Conservation (phyloP, 2,329 filamentous ascomycete genomes). For the Cephalotrichum gorgonifer region DNA sequence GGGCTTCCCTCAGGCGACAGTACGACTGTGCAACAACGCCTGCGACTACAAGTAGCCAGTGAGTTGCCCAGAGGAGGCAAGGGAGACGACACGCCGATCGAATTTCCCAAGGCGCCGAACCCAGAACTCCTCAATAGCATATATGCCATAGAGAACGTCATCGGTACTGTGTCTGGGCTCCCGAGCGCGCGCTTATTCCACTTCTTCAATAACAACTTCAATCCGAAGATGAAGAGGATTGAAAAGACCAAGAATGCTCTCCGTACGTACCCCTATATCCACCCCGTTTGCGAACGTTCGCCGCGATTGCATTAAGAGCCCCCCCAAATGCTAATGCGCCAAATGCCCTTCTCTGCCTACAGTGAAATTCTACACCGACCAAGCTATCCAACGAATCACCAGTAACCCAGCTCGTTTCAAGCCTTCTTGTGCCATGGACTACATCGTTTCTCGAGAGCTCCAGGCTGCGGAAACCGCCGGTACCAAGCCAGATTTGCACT, state of each 20-base stretch:
- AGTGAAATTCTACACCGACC: no score
- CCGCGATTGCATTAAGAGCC: no score
- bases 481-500: slow-evolving; percentile 17
- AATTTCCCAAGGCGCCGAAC: background rate
- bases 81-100: background rate
- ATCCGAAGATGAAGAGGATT: background rate
- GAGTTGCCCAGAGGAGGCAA: background rate
- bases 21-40: background rate
- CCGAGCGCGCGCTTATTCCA: background rate
- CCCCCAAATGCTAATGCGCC: no score
- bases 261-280: background rate
- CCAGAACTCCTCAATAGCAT: background rate
- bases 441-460: slow-evolving; percentile 20
- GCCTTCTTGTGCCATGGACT: no score
- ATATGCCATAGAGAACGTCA: background rate
- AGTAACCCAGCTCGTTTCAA: no score
- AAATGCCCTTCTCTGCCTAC: no score
- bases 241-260: background rate
- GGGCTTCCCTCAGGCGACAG: slow-evolving; percentile 10
- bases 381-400: no score
- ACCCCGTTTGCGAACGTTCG: background rate
- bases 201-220: background rate
- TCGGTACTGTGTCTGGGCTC: background rate
- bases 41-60: background rate
- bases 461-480: slow-evolving; percentile 17